These are phyloP conservation scores for Waitea zeae DNA, from an alignment of 1,284 basidiomycete genomes.

Conservation along the genomic window DNA sequence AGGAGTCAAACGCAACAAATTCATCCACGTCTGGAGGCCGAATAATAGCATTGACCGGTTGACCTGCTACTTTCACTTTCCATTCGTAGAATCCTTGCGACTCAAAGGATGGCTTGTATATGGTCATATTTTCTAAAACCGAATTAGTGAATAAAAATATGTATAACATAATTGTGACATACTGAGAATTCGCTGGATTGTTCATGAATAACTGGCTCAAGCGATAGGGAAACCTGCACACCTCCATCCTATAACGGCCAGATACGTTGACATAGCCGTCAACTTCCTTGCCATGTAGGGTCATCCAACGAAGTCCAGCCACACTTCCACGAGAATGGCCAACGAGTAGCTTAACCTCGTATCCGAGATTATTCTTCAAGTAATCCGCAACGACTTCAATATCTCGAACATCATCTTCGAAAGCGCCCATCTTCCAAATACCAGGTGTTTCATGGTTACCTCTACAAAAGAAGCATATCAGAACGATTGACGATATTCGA, in stretches of 20 bases:
- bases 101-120: constrained; percentile 28
- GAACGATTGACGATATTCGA: constrained; percentile 1
- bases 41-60: constrained; percentile 29
- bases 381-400: constrained; percentile 44
- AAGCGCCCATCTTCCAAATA: constrained; percentile 34
- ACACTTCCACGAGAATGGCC: constrained; percentile 61
- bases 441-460: constrained; percentile 63
- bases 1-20: constrained; percentile 45
- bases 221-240: constrained; percentile 18
- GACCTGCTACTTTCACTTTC: constrained; percentile 42
- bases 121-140: neutral
- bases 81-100: constrained; percentile 39
- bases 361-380: constrained; percentile 38
- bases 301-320: constrained; percentile 46
- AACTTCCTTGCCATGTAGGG: constrained; percentile 33
- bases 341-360: constrained; percentile 46
- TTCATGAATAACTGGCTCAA: neutral
- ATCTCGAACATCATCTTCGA: constrained; percentile 45
- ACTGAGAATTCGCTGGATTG: constrained; percentile 28
- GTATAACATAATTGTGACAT: constrained; percentile 5
- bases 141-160: constrained; percentile 1
- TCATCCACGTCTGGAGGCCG: constrained; percentile 36
- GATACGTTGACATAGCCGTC: constrained; percentile 51
- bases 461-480: constrained; percentile 17
- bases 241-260: constrained; percentile 58